Percentiles rank a stretch among this genome's conserved stretches.
phyloP scores from a whole-genome alignment of 164 flowering plant species.

The Litsea cubeba region DNA sequence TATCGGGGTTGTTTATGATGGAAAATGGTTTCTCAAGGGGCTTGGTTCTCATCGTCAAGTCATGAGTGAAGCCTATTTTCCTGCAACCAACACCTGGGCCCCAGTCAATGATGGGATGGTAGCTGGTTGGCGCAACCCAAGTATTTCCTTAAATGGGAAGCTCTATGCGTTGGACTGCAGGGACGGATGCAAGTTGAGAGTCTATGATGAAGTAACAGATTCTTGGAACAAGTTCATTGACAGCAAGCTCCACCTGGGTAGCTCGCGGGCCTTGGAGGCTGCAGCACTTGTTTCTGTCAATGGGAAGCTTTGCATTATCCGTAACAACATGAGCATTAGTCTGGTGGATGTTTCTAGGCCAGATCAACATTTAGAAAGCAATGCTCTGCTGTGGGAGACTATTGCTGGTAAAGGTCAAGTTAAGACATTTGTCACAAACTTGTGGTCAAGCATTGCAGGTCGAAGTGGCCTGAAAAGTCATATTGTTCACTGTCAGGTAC shows the following conservation, averaged over 20 bases:
- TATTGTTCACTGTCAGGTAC: constrained; percentile 94
- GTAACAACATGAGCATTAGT: constrained; percentile 96
- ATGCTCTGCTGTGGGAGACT: constrained; percentile 36
- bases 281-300: constrained; percentile 88
- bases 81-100: constrained; percentile 66
- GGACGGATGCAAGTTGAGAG: constrained; percentile 89
- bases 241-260: constrained; percentile 83
- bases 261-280: constrained; percentile 82
- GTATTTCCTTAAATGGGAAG: constrained; percentile 68
- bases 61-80: constrained; percentile 83
- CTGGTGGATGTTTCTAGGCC: constrained; percentile 76
- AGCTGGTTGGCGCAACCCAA: constrained; percentile 90
- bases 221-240: constrained; percentile 84
- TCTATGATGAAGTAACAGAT: constrained; percentile 62
- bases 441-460: constrained; percentile 88
- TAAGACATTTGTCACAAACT: constrained; percentile 14
- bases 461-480: constrained; percentile 73
- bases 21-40: constrained; percentile 88
- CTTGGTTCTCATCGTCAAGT: constrained; percentile 78
- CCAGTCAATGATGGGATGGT: constrained; percentile 74
- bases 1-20: constrained; percentile 79
- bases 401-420: constrained; percentile 14
- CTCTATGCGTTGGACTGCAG: constrained; percentile 85
- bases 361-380: constrained; percentile 50
- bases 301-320: constrained; percentile 88